These are phyloP conservation scores for Alternaria gansuensis DNA, from an alignment of 2,329 filamentous ascomycete genomes.

Conservation along the genomic window DNA sequence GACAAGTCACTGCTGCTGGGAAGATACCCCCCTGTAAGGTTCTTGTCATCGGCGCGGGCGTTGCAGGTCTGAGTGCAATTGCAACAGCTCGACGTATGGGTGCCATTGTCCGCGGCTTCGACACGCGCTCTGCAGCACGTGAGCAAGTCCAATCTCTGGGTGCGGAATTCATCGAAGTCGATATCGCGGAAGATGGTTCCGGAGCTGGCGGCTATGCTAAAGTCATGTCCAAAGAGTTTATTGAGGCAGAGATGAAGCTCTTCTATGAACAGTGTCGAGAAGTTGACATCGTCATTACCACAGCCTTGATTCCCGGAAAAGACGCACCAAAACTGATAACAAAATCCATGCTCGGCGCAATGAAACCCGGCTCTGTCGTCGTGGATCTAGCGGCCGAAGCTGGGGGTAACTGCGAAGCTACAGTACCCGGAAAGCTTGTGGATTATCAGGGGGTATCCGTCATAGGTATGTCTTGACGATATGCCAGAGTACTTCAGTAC, in stretches of 20 bases:
- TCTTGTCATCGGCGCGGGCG: slow-evolving; percentile 87
- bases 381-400: slow-evolving; percentile 89
- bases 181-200: slow-evolving; percentile 82
- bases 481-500: slow-evolving; percentile 45
- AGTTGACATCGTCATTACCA: slow-evolving; percentile 92
- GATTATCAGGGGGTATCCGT: slow-evolving; percentile 81
- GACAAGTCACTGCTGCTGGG: slow-evolving; percentile 88
- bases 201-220: slow-evolving; percentile 90
- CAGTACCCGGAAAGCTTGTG: slow-evolving; percentile 74
- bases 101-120: slow-evolving; percentile 88
- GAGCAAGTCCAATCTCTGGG: slow-evolving; percentile 92
- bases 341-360: slow-evolving; percentile 78
- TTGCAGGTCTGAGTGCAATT: slow-evolving; percentile 88
- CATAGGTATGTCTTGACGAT: slow-evolving; percentile 67
- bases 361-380: slow-evolving; percentile 89
- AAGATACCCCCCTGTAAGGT: slow-evolving; percentile 89
- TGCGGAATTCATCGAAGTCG: slow-evolving; percentile 88
- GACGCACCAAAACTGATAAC: slow-evolving; percentile 86
- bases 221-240: slow-evolving; percentile 93
- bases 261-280: slow-evolving; percentile 88
- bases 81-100: slow-evolving; percentile 84
- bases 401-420: slow-evolving; percentile 87
- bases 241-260: slow-evolving; percentile 90
- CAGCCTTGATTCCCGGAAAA: slow-evolving; percentile 86
- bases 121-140: slow-evolving; percentile 85